Evolutionary conservation across 2,329 filamentous ascomycete genomes (phyloP).

Genomic region (Aspergillus oerlinghausenensis): DNA sequence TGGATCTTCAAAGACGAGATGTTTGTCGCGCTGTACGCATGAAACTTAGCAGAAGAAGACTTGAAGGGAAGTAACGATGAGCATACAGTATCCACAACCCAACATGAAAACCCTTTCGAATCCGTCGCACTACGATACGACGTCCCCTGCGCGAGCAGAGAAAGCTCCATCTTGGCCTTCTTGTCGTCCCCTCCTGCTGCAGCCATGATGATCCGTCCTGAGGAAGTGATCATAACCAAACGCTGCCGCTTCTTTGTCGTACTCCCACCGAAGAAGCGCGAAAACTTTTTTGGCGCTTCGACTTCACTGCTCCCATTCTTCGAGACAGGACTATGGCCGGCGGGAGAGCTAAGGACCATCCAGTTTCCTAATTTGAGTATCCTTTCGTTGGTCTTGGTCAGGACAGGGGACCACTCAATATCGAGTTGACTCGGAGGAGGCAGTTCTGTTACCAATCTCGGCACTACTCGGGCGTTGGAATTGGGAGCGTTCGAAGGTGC

Average conservation of each 20-base stretch:
- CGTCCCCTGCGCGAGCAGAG: slow-evolving; percentile 70
- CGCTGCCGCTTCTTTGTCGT: slow-evolving; percentile 89
- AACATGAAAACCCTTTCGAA: slow-evolving; percentile 79
- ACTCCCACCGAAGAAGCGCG: slow-evolving; percentile 86
- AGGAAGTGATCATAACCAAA: slow-evolving; percentile 91
- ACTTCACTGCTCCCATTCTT: slow-evolving; percentile 61
- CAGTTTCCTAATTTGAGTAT: slow-evolving; percentile 93
- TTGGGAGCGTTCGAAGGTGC: slow-evolving; percentile 39
- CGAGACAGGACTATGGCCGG: slow-evolving; percentile 68
- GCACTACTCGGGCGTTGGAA: slow-evolving; percentile 55
- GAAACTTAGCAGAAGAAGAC: slow-evolving; percentile 25
- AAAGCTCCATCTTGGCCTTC: slow-evolving; percentile 86
- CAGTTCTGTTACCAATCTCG: slow-evolving; percentile 86
- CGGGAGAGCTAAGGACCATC: slow-evolving; percentile 73
- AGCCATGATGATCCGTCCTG: slow-evolving; percentile 81
- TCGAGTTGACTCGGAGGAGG: slow-evolving; percentile 95
- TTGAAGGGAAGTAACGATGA: slow-evolving; percentile 6
- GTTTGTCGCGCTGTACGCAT: slow-evolving; percentile 67
- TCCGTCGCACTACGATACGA: slow-evolving; percentile 77
- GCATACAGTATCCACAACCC: slow-evolving; percentile 91
- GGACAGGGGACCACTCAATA: slow-evolving; percentile 95
- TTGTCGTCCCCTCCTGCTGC: slow-evolving; percentile 94
- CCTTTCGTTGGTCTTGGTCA: slow-evolving; percentile 85
- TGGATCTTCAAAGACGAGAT: slow-evolving; percentile 90
- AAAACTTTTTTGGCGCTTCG: slow-evolving; percentile 75